These are phyloP conservation scores for Cryphonectria parasitica DNA, from an alignment of 2,329 filamentous ascomycete genomes.

Conservation along the genomic window DNA sequence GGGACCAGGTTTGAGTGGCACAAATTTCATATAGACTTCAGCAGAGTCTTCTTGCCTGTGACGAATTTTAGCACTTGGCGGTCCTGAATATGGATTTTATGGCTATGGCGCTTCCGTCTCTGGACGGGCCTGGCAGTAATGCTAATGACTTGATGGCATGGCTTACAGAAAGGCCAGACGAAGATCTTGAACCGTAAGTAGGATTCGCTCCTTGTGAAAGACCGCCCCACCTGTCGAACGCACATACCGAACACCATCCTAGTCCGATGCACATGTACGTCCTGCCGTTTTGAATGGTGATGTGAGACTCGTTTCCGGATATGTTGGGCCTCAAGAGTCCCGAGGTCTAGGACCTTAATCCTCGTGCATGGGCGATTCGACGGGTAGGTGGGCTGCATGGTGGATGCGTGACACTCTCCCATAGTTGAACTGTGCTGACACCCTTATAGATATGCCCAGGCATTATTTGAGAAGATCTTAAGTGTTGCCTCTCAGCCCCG, in stretches of 20 bases:
- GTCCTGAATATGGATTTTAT: slow-evolving; percentile 19
- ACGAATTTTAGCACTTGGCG: neutral
- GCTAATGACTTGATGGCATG: slow-evolving; percentile 35
- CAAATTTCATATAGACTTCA: slow-evolving; percentile 10
- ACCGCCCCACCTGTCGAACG: slow-evolving; percentile 8
- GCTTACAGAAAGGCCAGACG: slow-evolving; percentile 32
- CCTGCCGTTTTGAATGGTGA: neutral
- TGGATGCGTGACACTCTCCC: neutral
- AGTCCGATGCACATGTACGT: slow-evolving; percentile 3
- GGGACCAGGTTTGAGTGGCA: slow-evolving; percentile 4
- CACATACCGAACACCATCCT: neutral
- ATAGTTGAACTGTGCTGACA: neutral
- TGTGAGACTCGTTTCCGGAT: neutral
- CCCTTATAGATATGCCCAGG: slow-evolving; percentile 40
- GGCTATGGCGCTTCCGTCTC: slow-evolving; percentile 26
- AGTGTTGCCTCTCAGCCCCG: slow-evolving; percentile 56
- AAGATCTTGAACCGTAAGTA: slow-evolving; percentile 24
- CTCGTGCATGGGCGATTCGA: slow-evolving; percentile 13
- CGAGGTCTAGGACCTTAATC: neutral
- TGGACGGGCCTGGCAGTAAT: slow-evolving; percentile 34
- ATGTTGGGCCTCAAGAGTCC: neutral
- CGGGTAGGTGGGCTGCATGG: slow-evolving; percentile 15
- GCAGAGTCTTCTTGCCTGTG: neutral
- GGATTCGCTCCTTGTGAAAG: neutral
- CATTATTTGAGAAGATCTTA: slow-evolving; percentile 53